These are phyloP conservation scores for Phaeoacremonium minimum DNA, from an alignment of 2,329 filamentous ascomycete species.

Conservation along the genomic window DNA sequence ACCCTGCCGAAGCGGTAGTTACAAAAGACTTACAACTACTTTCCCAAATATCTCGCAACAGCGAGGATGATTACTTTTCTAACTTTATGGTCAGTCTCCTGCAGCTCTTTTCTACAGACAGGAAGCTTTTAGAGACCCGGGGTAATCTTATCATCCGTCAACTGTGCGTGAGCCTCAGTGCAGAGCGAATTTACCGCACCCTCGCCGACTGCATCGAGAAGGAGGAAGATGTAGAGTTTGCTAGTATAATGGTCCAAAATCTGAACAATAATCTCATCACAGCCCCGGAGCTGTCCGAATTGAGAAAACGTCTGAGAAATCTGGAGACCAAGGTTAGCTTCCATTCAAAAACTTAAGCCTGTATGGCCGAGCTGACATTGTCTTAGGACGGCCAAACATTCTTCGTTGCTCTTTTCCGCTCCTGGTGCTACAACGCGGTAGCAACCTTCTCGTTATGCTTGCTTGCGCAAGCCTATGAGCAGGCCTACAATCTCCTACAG, in stretches of 20 bases:
- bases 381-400: slow-evolving; percentile 84
- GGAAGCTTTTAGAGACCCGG: slow-evolving; percentile 82
- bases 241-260: slow-evolving; percentile 99
- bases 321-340: slow-evolving; percentile 70
- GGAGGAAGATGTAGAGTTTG: slow-evolving; percentile 97
- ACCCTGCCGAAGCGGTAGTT: slow-evolving; percentile 92
- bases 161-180: slow-evolving; percentile 85
- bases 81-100: slow-evolving; percentile 98
- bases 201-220: slow-evolving; percentile 95
- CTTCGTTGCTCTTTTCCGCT: slow-evolving; percentile 89
- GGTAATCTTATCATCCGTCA: slow-evolving; percentile 97
- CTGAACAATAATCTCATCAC: slow-evolving; percentile 99
- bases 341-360: background rate
- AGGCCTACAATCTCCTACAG: slow-evolving; percentile 91
- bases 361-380: background rate
- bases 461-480: slow-evolving; percentile 94
- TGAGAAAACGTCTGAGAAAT: slow-evolving; percentile 85
- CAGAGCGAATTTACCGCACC: slow-evolving; percentile 92
- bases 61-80: slow-evolving; percentile 94
- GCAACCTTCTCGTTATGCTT: slow-evolving; percentile 95
- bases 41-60: slow-evolving; percentile 94
- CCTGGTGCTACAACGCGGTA: slow-evolving; percentile 98
- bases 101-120: slow-evolving; percentile 92
- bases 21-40: slow-evolving; percentile 90
- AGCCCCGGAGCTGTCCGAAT: slow-evolving; percentile 85